Conservation (phyloP, 148 eudicot genomes). For the Rhododendron williamsianum region DNA sequence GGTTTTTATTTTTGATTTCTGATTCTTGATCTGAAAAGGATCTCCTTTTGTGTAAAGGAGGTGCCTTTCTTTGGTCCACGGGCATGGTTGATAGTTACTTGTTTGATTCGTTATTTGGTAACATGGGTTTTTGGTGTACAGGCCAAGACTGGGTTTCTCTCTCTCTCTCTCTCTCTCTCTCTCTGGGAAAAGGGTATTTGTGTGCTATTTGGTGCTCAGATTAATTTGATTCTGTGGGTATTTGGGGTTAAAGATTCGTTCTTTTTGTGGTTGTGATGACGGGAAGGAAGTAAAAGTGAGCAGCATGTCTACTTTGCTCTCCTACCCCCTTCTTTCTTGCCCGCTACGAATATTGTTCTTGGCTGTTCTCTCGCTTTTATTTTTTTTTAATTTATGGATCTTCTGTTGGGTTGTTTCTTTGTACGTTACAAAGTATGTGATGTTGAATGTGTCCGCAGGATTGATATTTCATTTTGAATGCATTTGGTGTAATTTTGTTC, state of each 20-base stretch:
- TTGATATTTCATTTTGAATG: not conserved
- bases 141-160: not conserved
- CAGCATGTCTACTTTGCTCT: not conserved
- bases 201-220: not conserved
- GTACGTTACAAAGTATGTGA: not conserved
- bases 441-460: not conserved
- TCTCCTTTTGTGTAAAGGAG: not conserved
- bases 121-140: not conserved
- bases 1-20: not conserved
- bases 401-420: not conserved
- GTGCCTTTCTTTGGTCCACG: not conserved
- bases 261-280: not conserved
- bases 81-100: not conserved
- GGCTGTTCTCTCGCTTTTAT: not conserved
- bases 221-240: not conserved
- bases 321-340: not conserved
- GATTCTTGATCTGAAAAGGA: conserved; percentile 4
- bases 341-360: not conserved
- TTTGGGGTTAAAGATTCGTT: not conserved
- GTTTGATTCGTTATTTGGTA: not conserved
- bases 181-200: not conserved
- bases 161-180: not conserved
- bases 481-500: too few relatives aligned
- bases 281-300: not conserved
- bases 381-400: not conserved